Percentiles rank a stretch among this genome's conserved stretches.
phyloP scores from a whole-genome alignment of 1,139 yeast genomes.

The Pichia sorboxylosa region DNA sequence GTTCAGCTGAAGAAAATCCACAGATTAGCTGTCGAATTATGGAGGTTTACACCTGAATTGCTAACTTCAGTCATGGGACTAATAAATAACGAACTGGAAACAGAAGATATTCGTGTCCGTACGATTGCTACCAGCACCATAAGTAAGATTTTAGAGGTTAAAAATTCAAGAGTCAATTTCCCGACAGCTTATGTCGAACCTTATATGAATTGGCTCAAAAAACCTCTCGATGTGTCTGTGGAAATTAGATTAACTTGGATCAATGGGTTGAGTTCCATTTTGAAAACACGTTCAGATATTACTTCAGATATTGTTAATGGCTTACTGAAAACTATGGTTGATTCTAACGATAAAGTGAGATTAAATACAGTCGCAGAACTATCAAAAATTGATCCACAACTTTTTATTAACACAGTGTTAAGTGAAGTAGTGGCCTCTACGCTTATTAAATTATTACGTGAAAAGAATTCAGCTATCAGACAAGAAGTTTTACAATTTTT shows the following conservation, averaged over 20 bases:
- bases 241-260: slow-evolving; percentile 64
- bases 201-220: slow-evolving; percentile 64
- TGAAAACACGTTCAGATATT: slow-evolving; percentile 39
- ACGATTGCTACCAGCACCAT: slow-evolving; percentile 62
- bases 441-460: slow-evolving; percentile 55
- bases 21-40: slow-evolving; percentile 50
- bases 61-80: slow-evolving; percentile 67
- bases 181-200: slow-evolving; percentile 46
- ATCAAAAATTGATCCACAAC: slow-evolving; percentile 8
- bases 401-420: slow-evolving; percentile 30
- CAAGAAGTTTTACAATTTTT: slow-evolving; percentile 44
- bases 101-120: slow-evolving; percentile 57
- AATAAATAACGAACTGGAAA: slow-evolving; percentile 67
- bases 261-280: slow-evolving; percentile 36
- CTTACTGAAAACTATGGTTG: slow-evolving; percentile 57
- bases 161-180: slow-evolving; percentile 44
- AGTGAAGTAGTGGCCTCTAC: slow-evolving; percentile 39
- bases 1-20: slow-evolving; percentile 47
- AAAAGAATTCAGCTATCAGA: slow-evolving; percentile 58
- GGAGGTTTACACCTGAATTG: slow-evolving; percentile 71
- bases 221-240: slow-evolving; percentile 58
- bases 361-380: slow-evolving; percentile 38
- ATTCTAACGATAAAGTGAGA: slow-evolving; percentile 67
- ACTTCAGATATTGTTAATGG: slow-evolving; percentile 44
- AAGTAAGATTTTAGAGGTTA: slow-evolving; percentile 49